phyloP scores from a whole-genome alignment of 108 stramenopile species.

The Skeletonema potamos region DNA sequence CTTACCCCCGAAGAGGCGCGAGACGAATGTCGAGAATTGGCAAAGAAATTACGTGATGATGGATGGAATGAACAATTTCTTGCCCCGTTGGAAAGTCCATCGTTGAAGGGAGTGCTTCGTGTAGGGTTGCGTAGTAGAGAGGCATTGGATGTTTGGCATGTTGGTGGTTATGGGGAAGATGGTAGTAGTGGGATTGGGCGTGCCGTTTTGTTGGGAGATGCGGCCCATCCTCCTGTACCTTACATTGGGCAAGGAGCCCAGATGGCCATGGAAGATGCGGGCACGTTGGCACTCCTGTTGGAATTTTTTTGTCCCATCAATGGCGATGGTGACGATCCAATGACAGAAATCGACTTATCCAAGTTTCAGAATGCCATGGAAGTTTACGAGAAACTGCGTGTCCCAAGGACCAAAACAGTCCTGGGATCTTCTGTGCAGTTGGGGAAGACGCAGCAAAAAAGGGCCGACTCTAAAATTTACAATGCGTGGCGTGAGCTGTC shows the following conservation, averaged over 20 bases:
- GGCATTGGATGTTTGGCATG: slow-evolving; percentile 54
- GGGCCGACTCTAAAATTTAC: slow-evolving; percentile 55
- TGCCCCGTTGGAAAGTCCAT: slow-evolving; percentile 41
- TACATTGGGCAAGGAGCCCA: slow-evolving; percentile 73
- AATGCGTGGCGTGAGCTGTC: slow-evolving; percentile 53
- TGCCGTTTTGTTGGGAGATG: slow-evolving; percentile 61
- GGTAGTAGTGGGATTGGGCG: slow-evolving; percentile 20
- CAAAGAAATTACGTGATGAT: slow-evolving; percentile 45
- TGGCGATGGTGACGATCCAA: not conserved
- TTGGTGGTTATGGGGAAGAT: slow-evolving; percentile 24
- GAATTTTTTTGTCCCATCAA: slow-evolving; percentile 35
- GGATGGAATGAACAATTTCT: slow-evolving; percentile 67
- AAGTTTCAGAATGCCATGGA: slow-evolving; percentile 44
- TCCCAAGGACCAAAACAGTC: slow-evolving; percentile 46
- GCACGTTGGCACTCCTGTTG: slow-evolving; percentile 48
- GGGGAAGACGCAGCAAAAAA: slow-evolving; percentile 62
- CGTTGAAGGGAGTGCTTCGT: slow-evolving; percentile 38
- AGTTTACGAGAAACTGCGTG: slow-evolving; percentile 54
- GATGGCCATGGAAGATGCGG: slow-evolving; percentile 74
- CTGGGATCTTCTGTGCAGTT: slow-evolving; percentile 40
- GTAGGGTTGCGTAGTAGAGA: slow-evolving; percentile 40
- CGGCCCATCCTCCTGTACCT: slow-evolving; percentile 71
- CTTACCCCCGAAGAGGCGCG: slow-evolving; percentile 44
- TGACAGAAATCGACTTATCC: slow-evolving; percentile 8
- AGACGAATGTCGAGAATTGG: slow-evolving; percentile 50